Percentiles rank a stretch among this genome's conserved stretches.
Conservation (phyloP, 805 yeast genomes). For the Isabelozyma heimii region DNA sequence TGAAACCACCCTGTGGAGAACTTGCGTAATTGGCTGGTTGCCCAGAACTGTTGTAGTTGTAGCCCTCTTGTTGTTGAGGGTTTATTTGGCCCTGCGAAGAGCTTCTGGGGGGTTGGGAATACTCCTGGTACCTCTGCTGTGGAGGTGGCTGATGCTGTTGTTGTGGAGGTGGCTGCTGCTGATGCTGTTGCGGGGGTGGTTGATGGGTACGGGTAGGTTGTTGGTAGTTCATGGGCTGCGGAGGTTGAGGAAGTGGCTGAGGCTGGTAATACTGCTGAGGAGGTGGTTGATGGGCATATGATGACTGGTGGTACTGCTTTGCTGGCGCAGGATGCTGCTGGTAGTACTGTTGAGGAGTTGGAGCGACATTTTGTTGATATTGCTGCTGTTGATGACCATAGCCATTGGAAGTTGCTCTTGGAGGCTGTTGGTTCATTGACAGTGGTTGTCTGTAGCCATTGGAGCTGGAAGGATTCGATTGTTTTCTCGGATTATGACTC, state of each 20-base stretch:
- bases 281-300: conserved; percentile 4
- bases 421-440: conserved; percentile 8
- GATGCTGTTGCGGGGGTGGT: conserved; percentile 6
- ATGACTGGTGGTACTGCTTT: conserved; percentile 5
- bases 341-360: conserved; percentile 8
- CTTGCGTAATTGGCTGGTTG: no score
- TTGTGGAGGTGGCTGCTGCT: neutral
- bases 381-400: conserved; percentile 5
- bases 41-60: neutral
- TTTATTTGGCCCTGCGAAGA: neutral
- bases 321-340: conserved; percentile 1
- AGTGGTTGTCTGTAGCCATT: neutral
- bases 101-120: neutral
- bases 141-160: conserved; percentile 1
- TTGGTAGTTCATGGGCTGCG: conserved; percentile 6
- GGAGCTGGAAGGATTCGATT: conserved; percentile 1
- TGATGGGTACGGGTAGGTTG: conserved; percentile 10
- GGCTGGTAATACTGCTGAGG: conserved; percentile 6
- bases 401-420: conserved; percentile 3
- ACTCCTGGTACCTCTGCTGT: neutral
- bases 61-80: neutral
- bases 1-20: neutral
- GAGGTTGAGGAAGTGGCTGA: conserved; percentile 8
- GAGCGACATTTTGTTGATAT: conserved; percentile 1
- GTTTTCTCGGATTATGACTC: neutral